Evolutionary conservation across 768 basidiomycete species (phyloP), one percentile per base, ranked within the genome.

Genomic region (Asterophora parasitica): DNA sequence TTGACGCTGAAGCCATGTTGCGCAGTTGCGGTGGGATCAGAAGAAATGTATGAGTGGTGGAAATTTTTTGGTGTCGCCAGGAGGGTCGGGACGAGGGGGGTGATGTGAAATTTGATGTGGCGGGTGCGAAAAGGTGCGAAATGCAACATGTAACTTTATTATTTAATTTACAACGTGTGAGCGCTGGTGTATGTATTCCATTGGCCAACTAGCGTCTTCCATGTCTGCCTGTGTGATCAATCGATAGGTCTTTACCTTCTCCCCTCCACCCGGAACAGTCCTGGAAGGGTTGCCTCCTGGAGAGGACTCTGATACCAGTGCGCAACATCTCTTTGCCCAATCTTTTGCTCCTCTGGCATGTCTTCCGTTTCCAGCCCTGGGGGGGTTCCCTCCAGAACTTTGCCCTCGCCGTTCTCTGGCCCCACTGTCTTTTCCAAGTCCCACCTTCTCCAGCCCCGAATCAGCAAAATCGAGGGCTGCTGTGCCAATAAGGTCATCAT

Each of bases 401-500:
- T 55, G 34, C 46, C 44, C 7, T 46, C 57, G 26, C 33, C 48
- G 12, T 52, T 54, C 37, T 51, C 55, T 44, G 34, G 44, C 19
- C 54, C 62, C 33, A 54, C 59, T 32, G 38, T 54, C 34, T 49
- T 52, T 50, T 53, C 47, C 17, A 44, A 58, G 46, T 31, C 45
- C 47, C 51, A 44, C 15, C 41, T 55, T 46, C 57, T 67, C 17
- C 62, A 62, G 30, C 67, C 70, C 51, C 67, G 63, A 35, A 50
- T 56, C 33, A 71, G 69, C 27, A 61, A 66, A 53, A 50, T 65
- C 4, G 60, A 68, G 8, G 57, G 65, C 35, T 61, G 61, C 46
- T 70, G 68, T 53, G 54, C 71, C 23, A 72, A 71, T 53, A 62
- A 70, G 55, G 74, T 79, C 37, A 68, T 78, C 32, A 65, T 81